Conservation (phyloP, 345 rosid species). For the Citrus australasica region DNA sequence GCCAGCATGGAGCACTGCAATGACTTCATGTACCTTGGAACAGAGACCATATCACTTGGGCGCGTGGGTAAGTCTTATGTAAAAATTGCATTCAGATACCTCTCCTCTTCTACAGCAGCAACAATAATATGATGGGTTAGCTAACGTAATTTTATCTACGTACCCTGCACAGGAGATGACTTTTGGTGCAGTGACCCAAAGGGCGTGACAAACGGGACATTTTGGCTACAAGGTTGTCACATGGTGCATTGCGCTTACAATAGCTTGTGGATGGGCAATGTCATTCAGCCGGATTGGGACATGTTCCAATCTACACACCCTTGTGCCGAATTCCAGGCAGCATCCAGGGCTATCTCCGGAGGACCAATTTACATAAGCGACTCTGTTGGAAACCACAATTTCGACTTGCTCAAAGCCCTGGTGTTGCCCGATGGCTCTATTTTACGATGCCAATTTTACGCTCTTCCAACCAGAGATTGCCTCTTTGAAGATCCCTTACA, state of each 20-base stretch:
- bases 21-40: constrained; percentile 65
- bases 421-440: constrained; percentile 55
- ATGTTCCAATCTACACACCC: constrained; percentile 71
- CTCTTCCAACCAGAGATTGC: constrained; percentile 54
- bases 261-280: constrained; percentile 67
- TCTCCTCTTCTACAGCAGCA: not conserved
- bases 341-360: constrained; percentile 58
- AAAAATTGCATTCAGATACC: not conserved
- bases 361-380: constrained; percentile 60
- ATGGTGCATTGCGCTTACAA: constrained; percentile 70
- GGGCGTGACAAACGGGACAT: constrained; percentile 55
- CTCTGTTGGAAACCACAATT: constrained; percentile 45
- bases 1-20: constrained; percentile 69
- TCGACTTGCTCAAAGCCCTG: constrained; percentile 38
- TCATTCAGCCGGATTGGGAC: constrained; percentile 71
- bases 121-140: not conserved
- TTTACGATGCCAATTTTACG: constrained; percentile 47
- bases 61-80: constrained; percentile 44
- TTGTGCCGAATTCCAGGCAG: constrained; percentile 61
- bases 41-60: constrained; percentile 52
- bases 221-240: constrained; percentile 68
- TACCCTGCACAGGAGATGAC: constrained; percentile 42
- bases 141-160: not conserved
- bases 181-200: constrained; percentile 64
- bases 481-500: constrained; percentile 53